phyloP scores from a whole-genome alignment of 1,284 basidiomycete genomes.

The Pisolithus thermaeus region DNA sequence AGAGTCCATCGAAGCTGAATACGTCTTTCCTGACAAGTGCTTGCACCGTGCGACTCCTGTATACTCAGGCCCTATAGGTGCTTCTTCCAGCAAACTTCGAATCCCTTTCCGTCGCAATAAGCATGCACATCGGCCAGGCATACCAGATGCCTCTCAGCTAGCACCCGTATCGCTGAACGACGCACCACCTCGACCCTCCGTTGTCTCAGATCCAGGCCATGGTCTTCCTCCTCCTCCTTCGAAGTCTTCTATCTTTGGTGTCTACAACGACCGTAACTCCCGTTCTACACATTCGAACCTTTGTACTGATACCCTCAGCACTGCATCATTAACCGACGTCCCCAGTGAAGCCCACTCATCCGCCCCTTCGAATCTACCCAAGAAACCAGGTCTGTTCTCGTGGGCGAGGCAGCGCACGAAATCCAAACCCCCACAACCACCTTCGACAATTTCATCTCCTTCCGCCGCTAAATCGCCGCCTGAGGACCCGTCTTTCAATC shows the following conservation, averaged over 20 bases:
- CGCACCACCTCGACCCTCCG: slow-evolving; percentile 21
- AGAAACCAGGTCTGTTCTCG: slow-evolving; percentile 30
- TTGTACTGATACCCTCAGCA: slow-evolving; percentile 22
- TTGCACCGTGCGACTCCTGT: slow-evolving; percentile 24
- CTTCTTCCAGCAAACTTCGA: slow-evolving; percentile 36
- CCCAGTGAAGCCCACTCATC: slow-evolving; percentile 12
- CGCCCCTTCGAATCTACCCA: slow-evolving; percentile 18
- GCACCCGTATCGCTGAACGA: slow-evolving; percentile 19
- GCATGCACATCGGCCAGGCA: background rate
- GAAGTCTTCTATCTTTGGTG: slow-evolving; percentile 50
- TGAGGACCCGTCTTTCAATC: slow-evolving; percentile 41
- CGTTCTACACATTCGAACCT: slow-evolving; percentile 51
- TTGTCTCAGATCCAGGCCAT: slow-evolving; percentile 34
- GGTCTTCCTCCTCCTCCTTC: slow-evolving; percentile 43
- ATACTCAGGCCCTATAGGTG: slow-evolving; percentile 23
- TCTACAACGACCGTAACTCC: slow-evolving; percentile 41
- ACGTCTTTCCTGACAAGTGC: slow-evolving; percentile 34
- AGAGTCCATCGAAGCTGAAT: slow-evolving; percentile 36
- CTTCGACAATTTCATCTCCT: slow-evolving; percentile 17
- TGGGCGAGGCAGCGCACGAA: slow-evolving; percentile 42
- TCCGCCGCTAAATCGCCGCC: slow-evolving; percentile 15
- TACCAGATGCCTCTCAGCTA: background rate
- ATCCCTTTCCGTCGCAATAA: slow-evolving; percentile 31
- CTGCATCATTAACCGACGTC: slow-evolving; percentile 17
- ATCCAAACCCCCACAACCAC: slow-evolving; percentile 30